Evolutionary conservation across 164 flowering plant species (phyloP).

Genomic region (Liquidambar formosana): DNA sequence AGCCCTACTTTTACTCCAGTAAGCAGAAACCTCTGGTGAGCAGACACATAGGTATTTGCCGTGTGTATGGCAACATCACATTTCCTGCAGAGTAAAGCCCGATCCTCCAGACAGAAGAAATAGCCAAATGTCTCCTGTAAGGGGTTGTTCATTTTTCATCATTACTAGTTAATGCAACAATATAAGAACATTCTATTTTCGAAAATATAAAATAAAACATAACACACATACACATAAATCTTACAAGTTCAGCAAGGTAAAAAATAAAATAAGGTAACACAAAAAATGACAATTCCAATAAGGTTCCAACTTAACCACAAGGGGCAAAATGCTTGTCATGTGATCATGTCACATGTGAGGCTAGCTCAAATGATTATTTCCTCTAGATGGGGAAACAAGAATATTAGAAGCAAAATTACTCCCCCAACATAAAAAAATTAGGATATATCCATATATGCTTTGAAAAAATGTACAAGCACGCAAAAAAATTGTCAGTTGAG

Average conservation of each 20-base stretch:
- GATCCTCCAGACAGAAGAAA: slow-evolving; percentile 90
- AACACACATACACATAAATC: too few relatives aligned
- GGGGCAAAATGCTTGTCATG: not conserved
- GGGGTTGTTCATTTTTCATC: not conserved
- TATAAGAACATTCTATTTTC: not conserved
- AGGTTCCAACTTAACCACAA: not conserved
- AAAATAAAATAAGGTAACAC: too few relatives aligned
- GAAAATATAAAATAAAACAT: not conserved
- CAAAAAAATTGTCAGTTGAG: too few relatives aligned
- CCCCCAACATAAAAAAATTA: too few relatives aligned
- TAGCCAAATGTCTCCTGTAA: slow-evolving; percentile 80
- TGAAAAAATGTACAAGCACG: too few relatives aligned
- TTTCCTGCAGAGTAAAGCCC: slow-evolving; percentile 88
- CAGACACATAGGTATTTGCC: slow-evolving; percentile 61
- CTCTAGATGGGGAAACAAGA: too few relatives aligned
- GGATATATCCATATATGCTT: too few relatives aligned
- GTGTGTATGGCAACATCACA: slow-evolving; percentile 89
- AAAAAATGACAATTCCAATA: not conserved
- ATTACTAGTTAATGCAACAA: not conserved
- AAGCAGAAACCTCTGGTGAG: slow-evolving; percentile 84
- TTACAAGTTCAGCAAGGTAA: too few relatives aligned
- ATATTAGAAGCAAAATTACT: too few relatives aligned
- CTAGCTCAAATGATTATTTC: not conserved
- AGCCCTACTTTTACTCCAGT: slow-evolving; percentile 91
- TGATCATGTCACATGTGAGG: too few relatives aligned